A percentile compares a stretch with the other conserved stretches of the same genome.
These are phyloP conservation scores for Nigrograna mackinnonii DNA, from an alignment of 2,329 filamentous ascomycete species.

Conservation along the genomic window DNA sequence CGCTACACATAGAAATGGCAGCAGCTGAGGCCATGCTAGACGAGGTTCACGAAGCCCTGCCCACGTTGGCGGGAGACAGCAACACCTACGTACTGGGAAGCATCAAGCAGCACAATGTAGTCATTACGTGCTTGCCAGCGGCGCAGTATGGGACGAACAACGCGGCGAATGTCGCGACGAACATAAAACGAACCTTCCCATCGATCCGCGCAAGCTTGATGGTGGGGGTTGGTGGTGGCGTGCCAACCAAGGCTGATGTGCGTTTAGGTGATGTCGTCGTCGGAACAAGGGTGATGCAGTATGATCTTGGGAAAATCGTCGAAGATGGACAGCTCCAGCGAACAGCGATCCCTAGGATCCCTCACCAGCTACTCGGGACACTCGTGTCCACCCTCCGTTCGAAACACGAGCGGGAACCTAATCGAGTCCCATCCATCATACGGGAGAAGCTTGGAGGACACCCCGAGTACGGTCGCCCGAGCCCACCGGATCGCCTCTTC, in stretches of 20 bases:
- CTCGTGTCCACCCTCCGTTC: no score
- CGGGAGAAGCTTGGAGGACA: no score
- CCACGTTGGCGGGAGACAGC: constrained; percentile 1
- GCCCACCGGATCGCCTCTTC: no score
- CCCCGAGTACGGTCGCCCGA: no score
- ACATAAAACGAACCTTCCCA: constrained; percentile 28
- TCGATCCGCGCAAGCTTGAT: constrained; percentile 40
- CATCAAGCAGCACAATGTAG: constrained; percentile 4
- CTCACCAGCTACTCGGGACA: no score
- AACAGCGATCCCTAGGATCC: not conserved
- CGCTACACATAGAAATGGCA: constrained; percentile 2
- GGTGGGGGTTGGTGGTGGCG: constrained; percentile 44
- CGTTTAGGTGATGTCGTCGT: constrained; percentile 11
- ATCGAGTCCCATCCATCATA: no score
- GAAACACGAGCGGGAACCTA: no score
- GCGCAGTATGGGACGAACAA: constrained; percentile 21
- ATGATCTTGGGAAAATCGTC: not conserved
- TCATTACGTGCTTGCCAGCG: not conserved
- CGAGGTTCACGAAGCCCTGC: not conserved
- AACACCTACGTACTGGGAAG: constrained; percentile 5
- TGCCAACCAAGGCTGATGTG: constrained; percentile 1
- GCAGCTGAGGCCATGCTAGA: constrained; percentile 5
- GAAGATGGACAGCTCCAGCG: not conserved
- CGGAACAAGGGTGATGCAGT: constrained; percentile 3
- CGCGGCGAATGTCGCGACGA: constrained; percentile 26